phyloP scores from a whole-genome alignment of 2,329 filamentous ascomycete species.

The Neonectria neomacrospora region DNA sequence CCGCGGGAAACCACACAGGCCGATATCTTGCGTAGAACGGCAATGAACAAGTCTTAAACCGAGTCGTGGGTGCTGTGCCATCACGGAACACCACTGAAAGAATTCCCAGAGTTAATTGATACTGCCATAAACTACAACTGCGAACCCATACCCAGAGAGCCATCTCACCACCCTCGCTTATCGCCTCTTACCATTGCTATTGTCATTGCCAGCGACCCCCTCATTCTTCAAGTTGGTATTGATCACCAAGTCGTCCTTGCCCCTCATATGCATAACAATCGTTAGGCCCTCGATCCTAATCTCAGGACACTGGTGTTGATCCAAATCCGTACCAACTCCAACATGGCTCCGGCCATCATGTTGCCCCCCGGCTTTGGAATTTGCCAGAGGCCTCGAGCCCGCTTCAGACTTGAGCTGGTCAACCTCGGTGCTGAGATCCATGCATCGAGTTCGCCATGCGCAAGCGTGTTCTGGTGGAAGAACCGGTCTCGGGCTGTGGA shows the following conservation, averaged over 20 bases:
- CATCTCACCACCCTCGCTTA: conserved; percentile 14
- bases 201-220: conserved; percentile 1
- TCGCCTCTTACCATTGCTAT: neutral
- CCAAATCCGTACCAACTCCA: conserved; percentile 32
- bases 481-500: conserved; percentile 49
- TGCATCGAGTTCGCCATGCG: conserved; percentile 56
- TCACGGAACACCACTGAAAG: neutral
- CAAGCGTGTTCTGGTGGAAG: conserved; percentile 55
- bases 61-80: neutral
- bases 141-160: conserved; percentile 3
- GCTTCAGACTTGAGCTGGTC: conserved; percentile 55
- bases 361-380: conserved; percentile 28
- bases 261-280: conserved; percentile 61
- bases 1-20: neutral
- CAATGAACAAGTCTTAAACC: neutral
- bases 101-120: conserved; percentile 3
- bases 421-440: conserved; percentile 54
- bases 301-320: conserved; percentile 47
- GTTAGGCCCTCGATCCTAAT: conserved; percentile 61
- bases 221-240: conserved; percentile 57
- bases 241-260: conserved; percentile 63
- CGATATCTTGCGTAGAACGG: neutral
- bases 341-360: conserved; percentile 31
- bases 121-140: conserved; percentile 18
- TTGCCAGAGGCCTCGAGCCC: conserved; percentile 33